phyloP scores from a whole-genome alignment of 2,329 filamentous ascomycete genomes.

The Xylaria sp. region DNA sequence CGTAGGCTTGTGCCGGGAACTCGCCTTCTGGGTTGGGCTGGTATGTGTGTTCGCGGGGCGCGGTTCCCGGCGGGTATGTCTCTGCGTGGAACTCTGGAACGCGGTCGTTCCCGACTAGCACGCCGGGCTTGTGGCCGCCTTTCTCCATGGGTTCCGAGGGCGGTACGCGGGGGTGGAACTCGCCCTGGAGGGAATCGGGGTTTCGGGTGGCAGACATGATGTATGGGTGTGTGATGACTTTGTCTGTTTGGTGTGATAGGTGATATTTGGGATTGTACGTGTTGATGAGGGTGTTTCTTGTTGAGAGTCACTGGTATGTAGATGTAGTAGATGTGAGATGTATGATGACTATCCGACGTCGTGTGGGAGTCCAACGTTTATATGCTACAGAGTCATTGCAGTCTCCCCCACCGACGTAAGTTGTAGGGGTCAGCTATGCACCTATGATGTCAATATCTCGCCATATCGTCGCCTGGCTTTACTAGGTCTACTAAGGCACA shows the following conservation, averaged over 20 bases:
- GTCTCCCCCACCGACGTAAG: constrained; percentile 4
- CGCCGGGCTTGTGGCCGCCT: constrained; percentile 70
- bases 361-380: constrained; percentile 5
- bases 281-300: not conserved
- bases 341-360: not conserved
- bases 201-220: constrained; percentile 53
- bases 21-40: constrained; percentile 54
- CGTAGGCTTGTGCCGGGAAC: constrained; percentile 51
- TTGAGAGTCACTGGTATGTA: not conserved
- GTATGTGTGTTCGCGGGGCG: constrained; percentile 61
- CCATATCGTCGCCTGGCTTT: constrained; percentile 1
- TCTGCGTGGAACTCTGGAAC: constrained; percentile 72
- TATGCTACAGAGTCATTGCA: not conserved
- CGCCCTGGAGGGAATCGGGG: constrained; percentile 65
- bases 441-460: constrained; percentile 36
- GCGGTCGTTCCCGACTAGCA: constrained; percentile 68
- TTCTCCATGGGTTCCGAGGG: constrained; percentile 64
- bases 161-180: constrained; percentile 64
- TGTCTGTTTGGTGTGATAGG: not conserved
- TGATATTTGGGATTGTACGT: not conserved
- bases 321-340: not conserved
- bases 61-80: constrained; percentile 70
- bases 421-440: constrained; percentile 13
- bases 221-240: not conserved
- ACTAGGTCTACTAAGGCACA: not conserved